A percentile compares a stretch with the other conserved stretches of the same genome.
Evolutionary conservation across 1,139 yeast species (phyloP).

Genomic region (Pichia sp.): DNA sequence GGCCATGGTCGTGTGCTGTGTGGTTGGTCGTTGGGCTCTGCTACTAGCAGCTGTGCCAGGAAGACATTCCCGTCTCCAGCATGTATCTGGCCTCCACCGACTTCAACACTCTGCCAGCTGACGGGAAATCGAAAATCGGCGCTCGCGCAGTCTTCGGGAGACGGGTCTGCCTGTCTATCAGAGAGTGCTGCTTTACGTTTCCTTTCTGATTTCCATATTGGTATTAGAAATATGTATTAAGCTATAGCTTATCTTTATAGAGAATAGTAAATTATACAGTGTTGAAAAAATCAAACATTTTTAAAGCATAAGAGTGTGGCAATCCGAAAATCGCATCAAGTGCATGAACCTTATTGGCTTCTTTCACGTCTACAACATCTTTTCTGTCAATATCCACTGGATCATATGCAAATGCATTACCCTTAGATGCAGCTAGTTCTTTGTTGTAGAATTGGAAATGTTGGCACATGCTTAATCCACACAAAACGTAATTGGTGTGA

Average conservation of each 20-base stretch:
- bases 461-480: slow-evolving; percentile 76
- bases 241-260: too few species aligned
- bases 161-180: too few species aligned
- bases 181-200: too few species aligned
- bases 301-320: slow-evolving; percentile 32
- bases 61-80: too few species aligned
- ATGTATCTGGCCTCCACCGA: too few species aligned
- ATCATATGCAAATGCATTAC: slow-evolving; percentile 34
- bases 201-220: too few species aligned
- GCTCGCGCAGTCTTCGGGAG: too few species aligned
- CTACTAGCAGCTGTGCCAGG: too few species aligned
- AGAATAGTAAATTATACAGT: too few species aligned
- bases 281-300: slow-evolving; percentile 14
- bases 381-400: slow-evolving; percentile 26
- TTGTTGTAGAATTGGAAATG: slow-evolving; percentile 38
- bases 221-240: too few species aligned
- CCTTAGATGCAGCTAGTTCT: slow-evolving; percentile 2
- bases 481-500: slow-evolving; percentile 82
- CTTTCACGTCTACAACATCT: slow-evolving; percentile 30
- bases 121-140: too few species aligned
- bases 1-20: slow-evolving; percentile 9
- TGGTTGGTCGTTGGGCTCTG: background rate
- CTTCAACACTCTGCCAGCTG: too few species aligned
- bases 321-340: slow-evolving; percentile 50
- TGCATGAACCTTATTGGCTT: slow-evolving; percentile 23